Conservation (phyloP, 441 rosid species). For the Eutrema salsugineum region DNA sequence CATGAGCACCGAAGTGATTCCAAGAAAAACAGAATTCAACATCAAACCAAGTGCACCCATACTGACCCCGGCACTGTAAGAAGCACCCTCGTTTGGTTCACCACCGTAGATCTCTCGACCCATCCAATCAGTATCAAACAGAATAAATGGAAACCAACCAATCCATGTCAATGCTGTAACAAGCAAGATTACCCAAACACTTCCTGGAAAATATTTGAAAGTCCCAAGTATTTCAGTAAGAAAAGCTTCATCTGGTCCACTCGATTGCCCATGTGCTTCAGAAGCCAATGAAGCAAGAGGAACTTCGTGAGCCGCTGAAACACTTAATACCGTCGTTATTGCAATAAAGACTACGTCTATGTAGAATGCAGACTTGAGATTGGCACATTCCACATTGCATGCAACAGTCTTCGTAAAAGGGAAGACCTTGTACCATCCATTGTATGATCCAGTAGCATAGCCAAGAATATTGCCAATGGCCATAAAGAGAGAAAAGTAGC, state of each 20-base stretch:
- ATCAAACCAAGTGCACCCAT: slow-evolving; percentile 89
- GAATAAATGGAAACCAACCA: slow-evolving; percentile 97
- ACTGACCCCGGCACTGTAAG: slow-evolving; percentile 73
- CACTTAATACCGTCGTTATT: slow-evolving; percentile 62
- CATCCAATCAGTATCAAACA: slow-evolving; percentile 98
- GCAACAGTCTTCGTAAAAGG: slow-evolving; percentile 72
- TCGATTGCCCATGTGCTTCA: slow-evolving; percentile 46
- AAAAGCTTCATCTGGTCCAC: slow-evolving; percentile 75
- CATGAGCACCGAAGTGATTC: slow-evolving; percentile 88
- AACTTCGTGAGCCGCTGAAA: slow-evolving; percentile 62
- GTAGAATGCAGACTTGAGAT: slow-evolving; percentile 93
- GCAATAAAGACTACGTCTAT: slow-evolving; percentile 70
- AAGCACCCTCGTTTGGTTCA: slow-evolving; percentile 64
- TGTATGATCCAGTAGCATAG: slow-evolving; percentile 86
- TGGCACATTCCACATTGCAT: slow-evolving; percentile 80
- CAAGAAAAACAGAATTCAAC: slow-evolving; percentile 87
- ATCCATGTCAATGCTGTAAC: slow-evolving; percentile 94
- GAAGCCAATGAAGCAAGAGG: slow-evolving; percentile 43
- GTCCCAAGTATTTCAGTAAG: slow-evolving; percentile 90
- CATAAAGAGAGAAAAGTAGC: slow-evolving; percentile 94
- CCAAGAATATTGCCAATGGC: slow-evolving; percentile 94
- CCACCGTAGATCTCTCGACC: slow-evolving; percentile 96
- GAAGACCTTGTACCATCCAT: slow-evolving; percentile 85
- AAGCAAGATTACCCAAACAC: slow-evolving; percentile 80
- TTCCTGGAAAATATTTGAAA: slow-evolving; percentile 72